A percentile compares a stretch with the other conserved stretches of the same genome.
Evolutionary conservation across 768 basidiomycete species (phyloP).

Genomic region (Strobilomyces echinocephalus): DNA sequence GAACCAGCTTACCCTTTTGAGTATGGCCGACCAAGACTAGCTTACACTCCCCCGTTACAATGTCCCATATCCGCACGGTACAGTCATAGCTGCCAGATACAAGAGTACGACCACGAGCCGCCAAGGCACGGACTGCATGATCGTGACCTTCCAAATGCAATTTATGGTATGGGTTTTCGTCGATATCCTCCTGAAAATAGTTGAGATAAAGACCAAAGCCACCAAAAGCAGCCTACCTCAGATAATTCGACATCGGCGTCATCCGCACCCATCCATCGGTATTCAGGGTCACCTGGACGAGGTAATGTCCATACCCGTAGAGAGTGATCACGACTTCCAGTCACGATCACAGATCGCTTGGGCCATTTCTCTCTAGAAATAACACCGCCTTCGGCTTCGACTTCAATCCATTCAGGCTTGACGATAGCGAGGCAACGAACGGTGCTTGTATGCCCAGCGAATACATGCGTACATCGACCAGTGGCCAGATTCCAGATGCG

Average conservation of each 20-base stretch:
- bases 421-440: constrained; percentile 95
- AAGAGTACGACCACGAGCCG: constrained; percentile 81
- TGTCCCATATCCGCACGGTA: constrained; percentile 94
- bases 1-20: constrained; percentile 40
- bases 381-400: constrained; percentile 58
- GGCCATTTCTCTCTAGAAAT: constrained; percentile 69
- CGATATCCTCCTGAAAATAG: constrained; percentile 52
- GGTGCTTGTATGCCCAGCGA: constrained; percentile 94
- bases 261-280: constrained; percentile 59
- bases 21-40: constrained; percentile 83
- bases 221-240: constrained; percentile 31
- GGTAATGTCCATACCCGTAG: constrained; percentile 67
- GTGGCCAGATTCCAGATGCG: constrained; percentile 84
- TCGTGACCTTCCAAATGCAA: constrained; percentile 84
- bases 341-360: constrained; percentile 66
- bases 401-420: constrained; percentile 83
- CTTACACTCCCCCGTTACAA: constrained; percentile 74
- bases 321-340: constrained; percentile 65
- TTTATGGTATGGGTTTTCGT: constrained; percentile 86
- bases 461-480: constrained; percentile 84
- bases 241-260: constrained; percentile 56
- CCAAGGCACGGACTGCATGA: constrained; percentile 88
- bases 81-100: constrained; percentile 97
- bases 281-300: constrained; percentile 68
- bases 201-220: constrained; percentile 1